Evolutionary conservation across 345 rosid species (phyloP).

Genomic region (Pelargonium nanum): DNA sequence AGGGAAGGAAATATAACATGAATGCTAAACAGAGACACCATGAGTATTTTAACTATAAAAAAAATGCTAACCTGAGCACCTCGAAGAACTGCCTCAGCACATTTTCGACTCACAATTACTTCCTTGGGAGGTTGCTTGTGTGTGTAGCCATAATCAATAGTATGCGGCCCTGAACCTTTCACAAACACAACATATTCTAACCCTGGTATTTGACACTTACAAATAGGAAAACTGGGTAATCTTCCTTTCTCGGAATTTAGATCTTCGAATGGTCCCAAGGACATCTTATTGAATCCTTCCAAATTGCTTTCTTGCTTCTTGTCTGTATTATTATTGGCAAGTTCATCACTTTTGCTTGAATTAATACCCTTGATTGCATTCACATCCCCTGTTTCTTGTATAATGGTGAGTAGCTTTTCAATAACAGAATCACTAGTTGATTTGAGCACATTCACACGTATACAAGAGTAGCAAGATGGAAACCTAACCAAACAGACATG

Average conservation of each 20-base stretch:
- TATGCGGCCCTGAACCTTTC: slow-evolving; percentile 82
- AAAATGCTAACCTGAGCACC: slow-evolving; percentile 75
- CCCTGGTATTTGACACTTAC: slow-evolving; percentile 63
- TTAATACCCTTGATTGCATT: slow-evolving; percentile 14
- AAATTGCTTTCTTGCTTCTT: not conserved
- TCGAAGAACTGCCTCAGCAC: slow-evolving; percentile 97
- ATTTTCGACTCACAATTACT: slow-evolving; percentile 91
- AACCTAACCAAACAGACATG: slow-evolving; percentile 31
- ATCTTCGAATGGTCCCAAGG: slow-evolving; percentile 5
- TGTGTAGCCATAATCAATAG: slow-evolving; percentile 44
- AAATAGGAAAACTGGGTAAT: slow-evolving; percentile 19
- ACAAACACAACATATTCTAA: slow-evolving; percentile 77
- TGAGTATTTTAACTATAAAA: not conserved
- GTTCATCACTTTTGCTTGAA: slow-evolving; percentile 17
- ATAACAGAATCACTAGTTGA: slow-evolving; percentile 58
- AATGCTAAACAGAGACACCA: not conserved
- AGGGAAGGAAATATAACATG: not conserved
- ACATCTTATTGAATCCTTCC: slow-evolving; percentile 8
- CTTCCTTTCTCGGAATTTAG: slow-evolving; percentile 10
- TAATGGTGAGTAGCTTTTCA: slow-evolving; percentile 43
- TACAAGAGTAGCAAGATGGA: slow-evolving; percentile 79
- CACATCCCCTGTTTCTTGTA: slow-evolving; percentile 23
- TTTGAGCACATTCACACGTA: slow-evolving; percentile 72
- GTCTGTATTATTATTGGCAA: not conserved
- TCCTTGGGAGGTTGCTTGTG: slow-evolving; percentile 61